Evolutionary conservation across 768 basidiomycete species (phyloP).

Genomic region (Russula dissimulans): DNA sequence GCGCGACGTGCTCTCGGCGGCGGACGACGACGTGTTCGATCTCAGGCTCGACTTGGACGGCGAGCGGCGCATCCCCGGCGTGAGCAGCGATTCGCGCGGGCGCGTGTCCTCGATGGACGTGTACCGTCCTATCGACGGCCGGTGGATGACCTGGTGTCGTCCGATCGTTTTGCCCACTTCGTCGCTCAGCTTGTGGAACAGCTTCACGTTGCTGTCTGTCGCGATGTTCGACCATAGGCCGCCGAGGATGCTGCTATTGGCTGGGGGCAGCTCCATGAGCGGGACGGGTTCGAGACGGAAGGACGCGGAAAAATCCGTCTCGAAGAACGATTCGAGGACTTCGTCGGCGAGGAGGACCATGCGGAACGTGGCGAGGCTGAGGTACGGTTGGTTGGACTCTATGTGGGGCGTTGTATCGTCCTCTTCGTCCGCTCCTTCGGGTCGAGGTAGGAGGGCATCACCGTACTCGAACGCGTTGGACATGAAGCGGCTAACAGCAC

Average conservation of each 20-base stretch:
- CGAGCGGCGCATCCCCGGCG: slow-evolving; percentile 55
- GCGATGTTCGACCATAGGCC: slow-evolving; percentile 87
- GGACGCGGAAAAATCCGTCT: slow-evolving; percentile 79
- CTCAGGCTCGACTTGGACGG: slow-evolving; percentile 45
- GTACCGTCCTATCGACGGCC: slow-evolving; percentile 80
- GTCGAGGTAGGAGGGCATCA: slow-evolving; percentile 71
- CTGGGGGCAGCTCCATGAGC: slow-evolving; percentile 53
- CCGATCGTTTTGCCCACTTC: slow-evolving; percentile 93
- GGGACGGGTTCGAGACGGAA: slow-evolving; percentile 71
- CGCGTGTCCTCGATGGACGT: slow-evolving; percentile 82
- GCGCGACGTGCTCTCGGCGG: slow-evolving; percentile 22
- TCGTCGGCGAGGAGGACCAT: slow-evolving; percentile 99
- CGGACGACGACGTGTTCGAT: slow-evolving; percentile 8
- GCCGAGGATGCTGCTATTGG: slow-evolving; percentile 57
- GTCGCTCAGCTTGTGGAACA: slow-evolving; percentile 89
- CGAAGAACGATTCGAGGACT: slow-evolving; percentile 93
- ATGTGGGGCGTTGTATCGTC: slow-evolving; percentile 39
- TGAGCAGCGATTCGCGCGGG: slow-evolving; percentile 77
- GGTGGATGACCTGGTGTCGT: slow-evolving; percentile 75
- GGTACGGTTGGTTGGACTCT: slow-evolving; percentile 79
- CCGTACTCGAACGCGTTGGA: slow-evolving; percentile 98
- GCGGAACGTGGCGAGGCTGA: slow-evolving; percentile 93
- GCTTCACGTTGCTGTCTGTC: slow-evolving; percentile 85
- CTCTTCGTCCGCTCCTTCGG: slow-evolving; percentile 30
- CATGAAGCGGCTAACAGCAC: slow-evolving; percentile 94